phyloP scores from a whole-genome alignment of 306 rosid genomes.

The Prunus padus region DNA sequence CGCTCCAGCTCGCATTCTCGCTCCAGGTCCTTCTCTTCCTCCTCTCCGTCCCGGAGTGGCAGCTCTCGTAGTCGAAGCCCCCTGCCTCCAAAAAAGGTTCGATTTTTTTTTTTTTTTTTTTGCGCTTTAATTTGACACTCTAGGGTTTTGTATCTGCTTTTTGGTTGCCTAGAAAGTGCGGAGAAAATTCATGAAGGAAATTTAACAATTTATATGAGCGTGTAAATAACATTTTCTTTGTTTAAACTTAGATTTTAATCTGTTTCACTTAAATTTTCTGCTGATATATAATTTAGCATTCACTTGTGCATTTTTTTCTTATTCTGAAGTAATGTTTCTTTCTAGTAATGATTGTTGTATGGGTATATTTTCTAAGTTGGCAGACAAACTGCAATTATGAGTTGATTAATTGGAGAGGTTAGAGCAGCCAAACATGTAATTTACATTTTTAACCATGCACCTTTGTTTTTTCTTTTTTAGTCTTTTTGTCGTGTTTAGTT shows the following conservation, averaged over 20 bases:
- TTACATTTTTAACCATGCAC: not conserved
- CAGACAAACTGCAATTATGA: not conserved
- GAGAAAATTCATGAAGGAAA: not conserved
- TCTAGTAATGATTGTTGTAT: not conserved
- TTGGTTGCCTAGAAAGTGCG: conserved; percentile 1
- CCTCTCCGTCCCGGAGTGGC: conserved; percentile 68
- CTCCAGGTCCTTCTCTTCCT: conserved; percentile 68
- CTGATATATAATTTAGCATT: not conserved
- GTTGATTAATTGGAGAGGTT: not conserved
- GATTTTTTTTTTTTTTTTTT: not conserved
- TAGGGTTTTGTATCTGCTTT: conserved; percentile 13
- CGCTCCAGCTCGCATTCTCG: conserved; percentile 55
- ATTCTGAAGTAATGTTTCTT: not conserved
- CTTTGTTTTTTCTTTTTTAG: not conserved
- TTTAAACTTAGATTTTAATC: not conserved
- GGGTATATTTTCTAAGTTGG: too few species aligned
- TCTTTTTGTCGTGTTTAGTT: not conserved
- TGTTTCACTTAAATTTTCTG: not conserved
- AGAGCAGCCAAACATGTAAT: not conserved
- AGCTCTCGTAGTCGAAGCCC: conserved; percentile 77
- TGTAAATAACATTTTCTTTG: not conserved
- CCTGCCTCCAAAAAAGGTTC: conserved; percentile 63
- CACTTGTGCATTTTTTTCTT: not conserved
- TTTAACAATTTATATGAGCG: not conserved
- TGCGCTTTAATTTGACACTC: not conserved